Base-by-base conservation (phyloP, 1,284 basidiomycete species). In the Kwoniella shivajii region DNA sequence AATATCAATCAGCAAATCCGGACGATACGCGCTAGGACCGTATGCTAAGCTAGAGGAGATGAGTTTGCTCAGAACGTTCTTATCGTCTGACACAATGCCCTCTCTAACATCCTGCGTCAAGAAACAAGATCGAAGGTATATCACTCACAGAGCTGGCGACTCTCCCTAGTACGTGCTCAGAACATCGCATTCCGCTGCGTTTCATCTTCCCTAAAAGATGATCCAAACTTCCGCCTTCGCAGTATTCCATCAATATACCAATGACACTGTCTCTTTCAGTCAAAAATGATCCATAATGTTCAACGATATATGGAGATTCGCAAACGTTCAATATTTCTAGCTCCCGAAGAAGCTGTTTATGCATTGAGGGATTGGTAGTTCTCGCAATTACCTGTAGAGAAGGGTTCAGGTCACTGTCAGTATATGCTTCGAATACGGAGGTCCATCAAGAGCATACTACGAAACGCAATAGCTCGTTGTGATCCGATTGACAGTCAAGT, bases 281-380 rank as follows among this genome's bases (percentile, higher is more conserved):
- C 76, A 98, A 88, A 79, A 95, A 99, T 16, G 93, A 93, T 46
- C 95, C 96, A 71, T 91, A 89, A 80, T 95, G 98, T 54, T 85
- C 83, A 53, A 95, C 88, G 77, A 99, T 96, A 75, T 92, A 94
- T 62, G 86, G 81, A 66, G 96, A 92, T 45, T 86, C 82, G 56
- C 89, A 92, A 39, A 86, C 84, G 36, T 91, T 87, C 63, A 92
- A 90, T 78, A 98, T 93, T 49, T 86, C 85, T 54, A 99, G 84
- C 79, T 99, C 96, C 38, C 95, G 88, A 42, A 96, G 81, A 56
- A 98, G 85, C 79, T 99, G 95, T 69, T 88, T 90, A 72, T 84
- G 83, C 41, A 84, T 79, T 72, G 90, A 84, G 2, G 95, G 95
- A 48, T 93, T 94, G 63, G 95, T 90, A 38, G 89, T 90, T 11